These are phyloP conservation scores for Colletotrichum lentis DNA, from an alignment of 2,329 filamentous ascomycete genomes.

Conservation along the genomic window DNA sequence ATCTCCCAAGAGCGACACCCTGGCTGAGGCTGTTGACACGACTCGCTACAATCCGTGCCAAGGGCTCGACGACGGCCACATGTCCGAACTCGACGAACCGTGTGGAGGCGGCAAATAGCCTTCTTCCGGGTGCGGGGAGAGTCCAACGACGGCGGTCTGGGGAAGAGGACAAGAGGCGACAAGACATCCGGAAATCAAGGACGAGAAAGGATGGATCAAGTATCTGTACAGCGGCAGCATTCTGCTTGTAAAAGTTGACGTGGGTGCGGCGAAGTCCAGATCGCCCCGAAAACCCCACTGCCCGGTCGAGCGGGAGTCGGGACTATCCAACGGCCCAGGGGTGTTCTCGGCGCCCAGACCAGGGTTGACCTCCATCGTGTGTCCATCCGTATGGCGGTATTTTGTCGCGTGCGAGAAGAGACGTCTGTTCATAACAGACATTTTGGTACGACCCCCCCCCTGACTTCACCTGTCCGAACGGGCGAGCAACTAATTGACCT, in stretches of 20 bases:
- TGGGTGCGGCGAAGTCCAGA: background rate
- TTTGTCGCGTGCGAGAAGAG: background rate
- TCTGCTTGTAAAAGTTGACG: background rate
- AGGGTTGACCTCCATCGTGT: background rate
- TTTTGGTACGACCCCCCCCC: no score
- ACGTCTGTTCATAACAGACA: background rate
- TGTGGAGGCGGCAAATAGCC: conserved; percentile 2
- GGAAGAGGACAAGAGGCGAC: background rate
- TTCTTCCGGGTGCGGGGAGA: background rate
- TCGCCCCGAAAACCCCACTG: background rate
- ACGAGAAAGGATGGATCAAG: background rate
- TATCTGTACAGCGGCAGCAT: no score
- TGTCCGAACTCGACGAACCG: conserved; percentile 15
- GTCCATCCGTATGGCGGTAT: background rate
- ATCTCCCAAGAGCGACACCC: conserved; percentile 17
- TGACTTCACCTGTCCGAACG: no score
- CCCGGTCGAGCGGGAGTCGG: background rate
- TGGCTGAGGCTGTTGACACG: conserved; percentile 14
- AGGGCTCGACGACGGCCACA: conserved; percentile 15
- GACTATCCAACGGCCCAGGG: background rate
- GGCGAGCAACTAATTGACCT: no score
- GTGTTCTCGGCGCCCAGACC: background rate
- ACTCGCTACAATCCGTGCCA: conserved; percentile 10
- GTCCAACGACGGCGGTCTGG: background rate
- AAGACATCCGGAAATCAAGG: background rate